These are phyloP conservation scores for Peribolospora baueri DNA, from an alignment of 768 basidiomycete species.

Conservation along the genomic window DNA sequence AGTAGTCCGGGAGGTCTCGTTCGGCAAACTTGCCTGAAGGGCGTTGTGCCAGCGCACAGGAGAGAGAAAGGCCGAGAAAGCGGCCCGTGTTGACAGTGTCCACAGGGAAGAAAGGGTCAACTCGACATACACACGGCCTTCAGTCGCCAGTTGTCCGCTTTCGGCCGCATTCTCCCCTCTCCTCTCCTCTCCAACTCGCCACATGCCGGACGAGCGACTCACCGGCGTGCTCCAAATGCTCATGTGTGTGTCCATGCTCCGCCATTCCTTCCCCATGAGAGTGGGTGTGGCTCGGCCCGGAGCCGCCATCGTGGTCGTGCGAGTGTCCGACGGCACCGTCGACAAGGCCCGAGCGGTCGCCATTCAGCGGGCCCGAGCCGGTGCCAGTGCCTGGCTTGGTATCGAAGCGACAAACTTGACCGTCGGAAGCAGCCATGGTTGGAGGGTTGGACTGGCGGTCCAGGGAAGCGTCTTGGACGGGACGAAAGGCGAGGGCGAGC, in stretches of 20 bases:
- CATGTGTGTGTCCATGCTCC: slow-evolving; percentile 89
- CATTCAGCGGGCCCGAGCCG: no score
- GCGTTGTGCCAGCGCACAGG: neutral
- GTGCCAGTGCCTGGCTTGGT: no score
- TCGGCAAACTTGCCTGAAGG: slow-evolving; percentile 68
- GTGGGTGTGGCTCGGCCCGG: slow-evolving; percentile 21
- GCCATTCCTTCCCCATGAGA: slow-evolving; percentile 28
- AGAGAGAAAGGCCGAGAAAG: neutral
- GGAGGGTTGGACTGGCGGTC: no score
- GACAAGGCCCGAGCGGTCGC: no score
- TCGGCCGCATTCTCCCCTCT: no score
- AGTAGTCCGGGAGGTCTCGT: slow-evolving; percentile 74
- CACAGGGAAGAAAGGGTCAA: neutral
- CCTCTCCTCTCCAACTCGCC: neutral
- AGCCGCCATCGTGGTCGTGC: slow-evolving; percentile 3
- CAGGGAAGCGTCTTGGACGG: no score
- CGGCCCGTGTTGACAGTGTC: neutral
- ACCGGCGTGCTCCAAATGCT: slow-evolving; percentile 75
- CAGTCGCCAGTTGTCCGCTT: neutral
- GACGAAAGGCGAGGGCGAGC: no score
- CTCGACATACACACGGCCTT: neutral
- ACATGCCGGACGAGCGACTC: slow-evolving; percentile 6
- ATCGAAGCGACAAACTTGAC: no score
- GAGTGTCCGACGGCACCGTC: neutral
- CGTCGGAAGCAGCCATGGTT: no score